phyloP scores from a whole-genome alignment of 768 basidiomycete species.

The Termitomyces eurrhizus region DNA sequence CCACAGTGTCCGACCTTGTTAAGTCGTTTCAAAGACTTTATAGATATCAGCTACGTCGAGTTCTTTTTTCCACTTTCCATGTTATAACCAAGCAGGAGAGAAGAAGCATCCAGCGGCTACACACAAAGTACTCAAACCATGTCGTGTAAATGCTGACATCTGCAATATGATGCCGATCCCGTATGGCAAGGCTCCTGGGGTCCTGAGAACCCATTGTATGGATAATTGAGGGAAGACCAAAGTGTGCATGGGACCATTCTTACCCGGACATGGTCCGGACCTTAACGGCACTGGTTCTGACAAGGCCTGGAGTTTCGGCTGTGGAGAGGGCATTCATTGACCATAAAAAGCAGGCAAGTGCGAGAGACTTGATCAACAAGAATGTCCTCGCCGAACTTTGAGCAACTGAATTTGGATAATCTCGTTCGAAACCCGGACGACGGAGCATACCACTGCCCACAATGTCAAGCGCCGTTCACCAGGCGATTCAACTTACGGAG shows the following conservation, averaged over 20 bases:
- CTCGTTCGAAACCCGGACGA: background rate
- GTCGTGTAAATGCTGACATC: too few relatives aligned
- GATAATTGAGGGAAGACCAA: background rate
- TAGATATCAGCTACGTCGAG: too few relatives aligned
- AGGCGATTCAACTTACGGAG: slow-evolving; percentile 1
- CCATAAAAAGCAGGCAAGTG: background rate
- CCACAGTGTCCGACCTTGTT: too few relatives aligned
- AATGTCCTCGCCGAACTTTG: background rate
- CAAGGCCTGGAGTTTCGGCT: background rate
- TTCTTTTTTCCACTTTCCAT: too few relatives aligned
- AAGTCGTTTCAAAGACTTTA: too few relatives aligned
- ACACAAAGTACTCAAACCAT: too few relatives aligned
- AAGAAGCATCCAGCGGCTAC: too few relatives aligned
- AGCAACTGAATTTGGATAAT: background rate
- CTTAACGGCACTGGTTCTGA: background rate
- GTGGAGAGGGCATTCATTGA: background rate
- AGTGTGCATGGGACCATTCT: background rate
- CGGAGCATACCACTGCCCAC: slow-evolving; percentile 1
- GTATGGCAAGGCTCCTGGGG: background rate
- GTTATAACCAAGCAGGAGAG: too few relatives aligned
- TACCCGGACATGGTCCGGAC: background rate
- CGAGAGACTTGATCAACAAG: background rate
- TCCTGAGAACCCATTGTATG: background rate
- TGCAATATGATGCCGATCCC: background rate
- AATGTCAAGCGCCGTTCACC: background rate